A percentile compares a stretch with the other conserved stretches of the same genome.
Evolutionary conservation across 345 rosid species (phyloP).

Genomic region (Eucalyptus rudis): DNA sequence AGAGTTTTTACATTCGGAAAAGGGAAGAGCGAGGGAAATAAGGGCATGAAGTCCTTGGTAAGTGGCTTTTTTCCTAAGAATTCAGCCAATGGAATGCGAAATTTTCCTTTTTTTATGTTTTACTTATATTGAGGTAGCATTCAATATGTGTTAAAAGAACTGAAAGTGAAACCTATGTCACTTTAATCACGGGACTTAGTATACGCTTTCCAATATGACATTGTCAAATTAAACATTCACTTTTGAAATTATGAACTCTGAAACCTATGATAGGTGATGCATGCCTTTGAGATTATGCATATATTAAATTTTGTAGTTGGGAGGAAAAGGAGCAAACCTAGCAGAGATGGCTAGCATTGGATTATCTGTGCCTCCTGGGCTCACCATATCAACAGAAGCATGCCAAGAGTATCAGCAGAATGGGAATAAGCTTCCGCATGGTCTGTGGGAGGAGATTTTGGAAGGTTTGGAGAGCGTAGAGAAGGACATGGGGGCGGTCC

Average conservation of each 20-base stretch:
- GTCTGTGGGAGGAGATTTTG: conserved; percentile 74
- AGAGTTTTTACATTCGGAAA: conserved; percentile 85
- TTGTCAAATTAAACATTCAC: background rate
- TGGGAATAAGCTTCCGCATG: conserved; percentile 54
- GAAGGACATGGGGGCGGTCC: conserved; percentile 67
- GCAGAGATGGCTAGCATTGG: conserved; percentile 99
- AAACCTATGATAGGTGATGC: background rate
- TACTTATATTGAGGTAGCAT: background rate
- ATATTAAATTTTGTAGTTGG: conserved; percentile 34
- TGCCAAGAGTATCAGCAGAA: conserved; percentile 67
- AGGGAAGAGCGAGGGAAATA: conserved; percentile 95
- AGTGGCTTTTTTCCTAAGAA: background rate
- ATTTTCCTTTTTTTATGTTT: background rate
- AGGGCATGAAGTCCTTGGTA: conserved; percentile 95
- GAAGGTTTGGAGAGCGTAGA: conserved; percentile 49
- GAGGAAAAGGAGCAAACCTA: conserved; percentile 95
- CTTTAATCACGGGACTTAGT: background rate
- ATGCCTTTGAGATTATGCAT: background rate
- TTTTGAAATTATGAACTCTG: background rate
- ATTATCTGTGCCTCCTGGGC: conserved; percentile 88
- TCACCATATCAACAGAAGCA: conserved; percentile 94
- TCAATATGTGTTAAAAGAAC: background rate
- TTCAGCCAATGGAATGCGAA: background rate
- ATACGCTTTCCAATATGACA: background rate
- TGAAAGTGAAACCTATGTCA: background rate